Conservation (phyloP, 2,329 filamentous ascomycete species). For the Macrophomina phaseolina region DNA sequence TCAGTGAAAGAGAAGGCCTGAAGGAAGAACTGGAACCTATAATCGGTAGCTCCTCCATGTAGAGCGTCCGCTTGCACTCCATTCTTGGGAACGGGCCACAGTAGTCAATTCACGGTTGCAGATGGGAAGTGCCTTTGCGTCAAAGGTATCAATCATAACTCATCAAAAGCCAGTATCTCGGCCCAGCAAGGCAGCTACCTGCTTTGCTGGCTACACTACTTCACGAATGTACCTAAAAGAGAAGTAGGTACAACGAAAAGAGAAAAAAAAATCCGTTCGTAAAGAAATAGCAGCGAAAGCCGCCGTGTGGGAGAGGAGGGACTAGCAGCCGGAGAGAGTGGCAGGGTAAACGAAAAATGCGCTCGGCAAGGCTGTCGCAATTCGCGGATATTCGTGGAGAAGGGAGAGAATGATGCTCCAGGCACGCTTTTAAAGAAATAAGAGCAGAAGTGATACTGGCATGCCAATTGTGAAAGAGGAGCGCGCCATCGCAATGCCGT, state of each 20-base stretch:
- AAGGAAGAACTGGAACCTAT: too few relatives aligned
- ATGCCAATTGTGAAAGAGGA: background rate
- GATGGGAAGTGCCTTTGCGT: background rate
- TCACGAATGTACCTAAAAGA: background rate
- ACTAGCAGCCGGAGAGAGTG: background rate
- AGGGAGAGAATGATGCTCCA: background rate
- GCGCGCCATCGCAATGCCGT: slow-evolving; percentile 12
- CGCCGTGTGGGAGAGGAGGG: background rate
- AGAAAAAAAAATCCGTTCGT: too few relatives aligned
- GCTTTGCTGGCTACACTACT: background rate
- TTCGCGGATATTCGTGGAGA: background rate
- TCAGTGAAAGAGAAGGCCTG: too few relatives aligned
- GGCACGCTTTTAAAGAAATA: background rate
- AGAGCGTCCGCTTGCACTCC: too few relatives aligned
- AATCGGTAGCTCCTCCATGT: too few relatives aligned
- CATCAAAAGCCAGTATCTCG: background rate
- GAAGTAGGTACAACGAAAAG: background rate
- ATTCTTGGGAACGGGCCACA: too few relatives aligned
- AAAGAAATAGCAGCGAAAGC: background rate
- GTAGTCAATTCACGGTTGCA: background rate
- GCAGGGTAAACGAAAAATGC: background rate
- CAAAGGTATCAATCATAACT: background rate
- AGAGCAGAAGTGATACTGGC: background rate
- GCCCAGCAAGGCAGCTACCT: background rate
- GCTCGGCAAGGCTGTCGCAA: background rate